Evolutionary conservation across 768 basidiomycete species (phyloP), one percentile per base, ranked within the genome.

Genomic region (Leccinum obscurum): DNA sequence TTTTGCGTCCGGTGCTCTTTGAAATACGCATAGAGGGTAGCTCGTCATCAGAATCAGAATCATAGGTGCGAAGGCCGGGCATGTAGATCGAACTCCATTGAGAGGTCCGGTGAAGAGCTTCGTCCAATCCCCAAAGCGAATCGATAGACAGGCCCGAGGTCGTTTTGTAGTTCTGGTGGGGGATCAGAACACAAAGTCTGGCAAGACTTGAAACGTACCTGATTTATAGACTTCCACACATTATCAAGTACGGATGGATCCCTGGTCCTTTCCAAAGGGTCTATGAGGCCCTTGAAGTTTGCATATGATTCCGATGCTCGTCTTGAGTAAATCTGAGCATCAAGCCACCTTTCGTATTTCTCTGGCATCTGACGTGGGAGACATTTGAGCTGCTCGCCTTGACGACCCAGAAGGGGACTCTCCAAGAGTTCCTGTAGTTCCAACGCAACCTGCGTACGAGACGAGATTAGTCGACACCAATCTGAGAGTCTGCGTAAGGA

Each of bases 371-470:
- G 68, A 39, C 80, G 82, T 15, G 77, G 71, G 39, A 77, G 73
- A 7, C 75, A 72, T 68, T 78, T 84, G 81, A 85, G 88, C 28
- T 69, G 68, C 49, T 82, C 77, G 41, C 81, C 83, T 14, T 86
- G 81, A 4, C 81, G 73, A 2, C 83, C 83, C 41, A 86, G 75
- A 35, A 93, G 73, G 2, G 87, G 84, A 15, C 77, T 75, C 56
- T 89, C 87, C 14, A 94, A 72, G 28, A 89, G 69, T 48, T 86
- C 83, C 66, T 85, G 85, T 7, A 92, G 71, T 68, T 90, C 81
- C 26, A 93, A 80, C 5, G 83, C 81, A 46, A 83, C 77, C 90
- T 92, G 61, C 7, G 37, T 26, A 35, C 44, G 49, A 39, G 28
- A 32, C 41, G 49, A 35, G 28, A 32, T 58, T 35, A 41, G 54